A percentile compares a stretch with the other conserved stretches of the same genome.
Conservation (phyloP, 2,329 filamentous ascomycete genomes). For the Stromatinia cepivora region DNA sequence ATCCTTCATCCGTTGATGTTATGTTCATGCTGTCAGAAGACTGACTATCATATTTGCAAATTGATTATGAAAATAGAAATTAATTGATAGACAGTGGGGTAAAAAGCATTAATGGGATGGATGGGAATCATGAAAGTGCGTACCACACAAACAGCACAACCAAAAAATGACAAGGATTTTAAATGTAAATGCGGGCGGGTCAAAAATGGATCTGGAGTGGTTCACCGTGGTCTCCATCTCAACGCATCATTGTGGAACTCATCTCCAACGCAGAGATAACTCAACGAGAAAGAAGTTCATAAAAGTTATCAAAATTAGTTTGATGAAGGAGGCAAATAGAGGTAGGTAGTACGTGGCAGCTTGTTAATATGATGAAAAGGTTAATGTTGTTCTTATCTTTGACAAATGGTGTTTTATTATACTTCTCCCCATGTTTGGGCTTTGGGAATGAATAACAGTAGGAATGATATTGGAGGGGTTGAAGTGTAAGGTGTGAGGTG, state of each 20-base stretch:
- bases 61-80: neutral
- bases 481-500: neutral
- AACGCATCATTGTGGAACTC: slow-evolving; percentile 6
- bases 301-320: neutral
- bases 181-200: neutral
- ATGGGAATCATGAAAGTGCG: slow-evolving; percentile 4
- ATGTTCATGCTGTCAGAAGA: neutral
- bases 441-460: neutral
- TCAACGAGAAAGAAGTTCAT: neutral
- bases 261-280: slow-evolving; percentile 5
- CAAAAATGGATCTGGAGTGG: slow-evolving; percentile 9
- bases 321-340: neutral
- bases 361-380: neutral
- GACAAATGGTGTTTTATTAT: neutral
- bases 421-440: neutral
- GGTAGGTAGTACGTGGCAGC: slow-evolving; percentile 5
- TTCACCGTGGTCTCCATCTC: neutral
- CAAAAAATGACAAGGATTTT: neutral
- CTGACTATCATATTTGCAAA: neutral
- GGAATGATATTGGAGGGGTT: neutral
- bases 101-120: slow-evolving; percentile 11
- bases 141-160: neutral
- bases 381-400: neutral
- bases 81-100: slow-evolving; percentile 14
- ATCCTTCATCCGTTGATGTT: neutral